phyloP scores from a whole-genome alignment of 1,284 basidiomycete genomes.

The Kalmanozyma brasiliensis region DNA sequence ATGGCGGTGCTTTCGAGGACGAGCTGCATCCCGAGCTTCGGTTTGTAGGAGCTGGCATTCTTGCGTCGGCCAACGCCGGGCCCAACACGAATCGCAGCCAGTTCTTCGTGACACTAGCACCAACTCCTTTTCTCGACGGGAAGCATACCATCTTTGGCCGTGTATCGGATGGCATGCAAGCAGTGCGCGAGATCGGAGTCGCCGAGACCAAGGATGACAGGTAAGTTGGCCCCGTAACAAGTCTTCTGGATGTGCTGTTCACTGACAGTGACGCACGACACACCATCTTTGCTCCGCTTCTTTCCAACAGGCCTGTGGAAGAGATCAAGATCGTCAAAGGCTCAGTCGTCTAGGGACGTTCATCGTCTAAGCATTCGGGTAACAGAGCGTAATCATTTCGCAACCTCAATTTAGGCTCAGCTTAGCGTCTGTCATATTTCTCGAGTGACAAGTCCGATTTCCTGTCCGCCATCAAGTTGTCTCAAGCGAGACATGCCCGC shows the following conservation, averaged over 20 bases:
- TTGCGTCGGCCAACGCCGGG: slow-evolving; percentile 98
- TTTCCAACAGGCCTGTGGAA: slow-evolving; percentile 22
- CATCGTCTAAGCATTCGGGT: background rate
- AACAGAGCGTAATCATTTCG: background rate
- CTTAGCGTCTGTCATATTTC: too few relatives aligned
- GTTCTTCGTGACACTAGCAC: slow-evolving; percentile 97
- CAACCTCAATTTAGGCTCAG: slow-evolving; percentile 8
- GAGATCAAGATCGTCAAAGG: slow-evolving; percentile 47
- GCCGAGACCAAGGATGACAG: slow-evolving; percentile 45
- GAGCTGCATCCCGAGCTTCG: slow-evolving; percentile 84
- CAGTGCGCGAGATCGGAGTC: slow-evolving; percentile 68
- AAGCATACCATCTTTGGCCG: slow-evolving; percentile 74
- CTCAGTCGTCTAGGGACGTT: slow-evolving; percentile 9
- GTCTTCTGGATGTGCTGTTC: too few relatives aligned
- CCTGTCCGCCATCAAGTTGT: too few relatives aligned
- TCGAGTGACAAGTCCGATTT: too few relatives aligned
- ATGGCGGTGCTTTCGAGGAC: slow-evolving; percentile 81
- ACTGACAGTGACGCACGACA: slow-evolving; percentile 1
- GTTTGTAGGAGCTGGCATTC: slow-evolving; percentile 93
- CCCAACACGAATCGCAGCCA: slow-evolving; percentile 93
- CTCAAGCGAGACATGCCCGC: too few relatives aligned
- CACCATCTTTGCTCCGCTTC: background rate
- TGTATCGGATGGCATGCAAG: slow-evolving; percentile 72
- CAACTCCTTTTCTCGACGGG: slow-evolving; percentile 86
- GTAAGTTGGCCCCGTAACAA: slow-evolving; percentile 11